phyloP scores from a whole-genome alignment of 1,139 yeast genomes.

The Geotrichum aggregatum region DNA sequence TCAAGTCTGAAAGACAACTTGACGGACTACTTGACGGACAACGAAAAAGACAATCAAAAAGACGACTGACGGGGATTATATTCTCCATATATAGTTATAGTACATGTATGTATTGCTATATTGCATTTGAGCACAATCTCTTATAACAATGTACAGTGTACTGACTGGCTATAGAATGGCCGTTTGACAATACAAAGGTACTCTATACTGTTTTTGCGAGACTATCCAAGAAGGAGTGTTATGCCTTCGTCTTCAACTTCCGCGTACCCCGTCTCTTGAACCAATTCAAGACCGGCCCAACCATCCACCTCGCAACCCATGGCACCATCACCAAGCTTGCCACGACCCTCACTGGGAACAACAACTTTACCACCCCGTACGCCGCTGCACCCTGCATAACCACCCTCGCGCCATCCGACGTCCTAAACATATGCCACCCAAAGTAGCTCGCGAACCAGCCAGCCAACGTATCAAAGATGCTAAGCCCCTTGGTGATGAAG shows the following conservation, averaged over 20 bases:
- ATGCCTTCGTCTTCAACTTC: not conserved
- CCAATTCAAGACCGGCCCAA: not conserved
- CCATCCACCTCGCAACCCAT: slow-evolving; percentile 4
- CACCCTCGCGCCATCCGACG: slow-evolving; percentile 1
- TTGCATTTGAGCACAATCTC: too few relatives aligned
- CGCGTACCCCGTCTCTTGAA: not conserved
- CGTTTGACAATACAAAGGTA: too few relatives aligned
- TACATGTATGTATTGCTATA: too few relatives aligned
- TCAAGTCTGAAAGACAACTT: not conserved
- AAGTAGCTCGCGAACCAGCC: not conserved
- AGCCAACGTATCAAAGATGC: not conserved
- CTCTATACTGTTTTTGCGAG: too few relatives aligned
- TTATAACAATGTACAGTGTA: too few relatives aligned
- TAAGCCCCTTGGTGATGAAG: not conserved
- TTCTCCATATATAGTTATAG: too few relatives aligned
- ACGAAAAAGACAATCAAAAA: not conserved
- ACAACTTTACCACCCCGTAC: slow-evolving; percentile 6
- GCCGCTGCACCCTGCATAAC: slow-evolving; percentile 12
- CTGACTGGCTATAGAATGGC: too few relatives aligned
- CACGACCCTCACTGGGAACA: slow-evolving; percentile 9
- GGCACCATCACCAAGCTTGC: slow-evolving; percentile 1
- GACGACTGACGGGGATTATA: not conserved
- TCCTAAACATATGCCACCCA: not conserved
- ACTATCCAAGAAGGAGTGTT: not conserved
- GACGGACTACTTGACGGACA: not conserved